Percentiles rank a stretch among this genome's conserved stretches.
These are phyloP conservation scores for Mucor circinelloides DNA, from an alignment of 371 early-diverging fungal genomes.

Conservation along the genomic window DNA sequence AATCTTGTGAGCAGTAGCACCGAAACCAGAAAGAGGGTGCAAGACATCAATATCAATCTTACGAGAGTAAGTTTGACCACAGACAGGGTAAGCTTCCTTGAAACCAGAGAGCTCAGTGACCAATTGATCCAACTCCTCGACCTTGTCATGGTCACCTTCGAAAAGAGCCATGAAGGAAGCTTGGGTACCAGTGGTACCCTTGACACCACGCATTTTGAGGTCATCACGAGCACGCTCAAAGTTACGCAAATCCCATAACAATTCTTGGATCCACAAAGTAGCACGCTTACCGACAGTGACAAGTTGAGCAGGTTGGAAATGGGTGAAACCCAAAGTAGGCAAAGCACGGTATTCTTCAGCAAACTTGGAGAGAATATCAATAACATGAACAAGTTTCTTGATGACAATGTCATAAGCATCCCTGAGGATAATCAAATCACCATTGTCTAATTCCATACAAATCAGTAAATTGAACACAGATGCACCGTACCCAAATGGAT, in stretches of 20 bases:
- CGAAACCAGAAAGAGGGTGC: slow-evolving; percentile 87
- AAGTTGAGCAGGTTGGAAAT: slow-evolving; percentile 98
- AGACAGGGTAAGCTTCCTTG: slow-evolving; percentile 83
- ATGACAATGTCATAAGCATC: slow-evolving; percentile 92
- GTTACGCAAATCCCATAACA: slow-evolving; percentile 96
- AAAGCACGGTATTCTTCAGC: slow-evolving; percentile 79
- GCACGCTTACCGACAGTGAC: slow-evolving; percentile 98
- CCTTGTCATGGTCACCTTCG: slow-evolving; percentile 93
- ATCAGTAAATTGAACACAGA: not conserved
- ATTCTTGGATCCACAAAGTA: slow-evolving; percentile 94
- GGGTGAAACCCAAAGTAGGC: slow-evolving; percentile 97
- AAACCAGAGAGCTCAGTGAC: slow-evolving; percentile 93
- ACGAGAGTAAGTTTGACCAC: slow-evolving; percentile 97
- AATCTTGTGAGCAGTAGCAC: slow-evolving; percentile 96
- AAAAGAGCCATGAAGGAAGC: slow-evolving; percentile 96
- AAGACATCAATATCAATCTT: slow-evolving; percentile 96
- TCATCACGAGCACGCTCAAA: slow-evolving; percentile 87
- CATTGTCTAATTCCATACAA: slow-evolving; percentile 70
- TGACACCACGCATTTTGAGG: slow-evolving; percentile 94
- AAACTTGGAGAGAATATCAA: slow-evolving; percentile 81
- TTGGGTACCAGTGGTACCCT: slow-evolving; percentile 99
- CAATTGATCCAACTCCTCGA: slow-evolving; percentile 86
- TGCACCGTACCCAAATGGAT: not conserved
- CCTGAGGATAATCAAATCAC: slow-evolving; percentile 93
- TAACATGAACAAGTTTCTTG: slow-evolving; percentile 83